These are phyloP conservation scores for Paspalum vaginatum DNA, from an alignment of 176 grass and related monocot species.

Conservation along the genomic window DNA sequence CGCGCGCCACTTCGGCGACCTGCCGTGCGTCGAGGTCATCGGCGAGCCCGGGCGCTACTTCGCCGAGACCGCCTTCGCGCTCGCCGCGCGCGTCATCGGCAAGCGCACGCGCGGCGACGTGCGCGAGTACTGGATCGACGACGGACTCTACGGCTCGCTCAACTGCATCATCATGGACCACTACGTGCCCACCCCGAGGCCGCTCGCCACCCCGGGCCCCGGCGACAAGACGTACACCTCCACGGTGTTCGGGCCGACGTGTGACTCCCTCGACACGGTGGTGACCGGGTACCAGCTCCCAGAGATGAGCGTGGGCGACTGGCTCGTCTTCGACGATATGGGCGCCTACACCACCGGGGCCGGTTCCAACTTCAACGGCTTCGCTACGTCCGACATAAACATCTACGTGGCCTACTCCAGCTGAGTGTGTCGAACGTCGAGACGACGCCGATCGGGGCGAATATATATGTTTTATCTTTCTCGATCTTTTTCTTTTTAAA, in stretches of 20 bases:
- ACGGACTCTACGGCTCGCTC: conserved; percentile 47
- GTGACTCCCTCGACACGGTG: conserved; percentile 37
- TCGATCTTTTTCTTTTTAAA: background rate
- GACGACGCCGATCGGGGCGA: background rate
- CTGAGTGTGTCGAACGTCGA: background rate
- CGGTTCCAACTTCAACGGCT: conserved; percentile 39
- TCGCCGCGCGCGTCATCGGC: conserved; percentile 44
- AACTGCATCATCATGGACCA: conserved; percentile 38
- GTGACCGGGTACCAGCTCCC: conserved; percentile 39
- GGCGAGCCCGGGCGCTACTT: conserved; percentile 42
- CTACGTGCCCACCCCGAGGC: conserved; percentile 32
- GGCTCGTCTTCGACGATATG: conserved; percentile 50
- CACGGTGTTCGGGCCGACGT: conserved; percentile 45
- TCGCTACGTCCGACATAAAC: conserved; percentile 26
- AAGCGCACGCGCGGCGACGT: conserved; percentile 36
- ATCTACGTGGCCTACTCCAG: conserved; percentile 42
- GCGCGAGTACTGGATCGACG: conserved; percentile 54
- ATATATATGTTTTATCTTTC: background rate
- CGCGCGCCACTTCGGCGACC: conserved; percentile 15
- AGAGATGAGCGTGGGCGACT: conserved; percentile 39
- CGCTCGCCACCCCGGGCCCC: background rate
- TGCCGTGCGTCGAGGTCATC: conserved; percentile 36
- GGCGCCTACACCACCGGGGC: conserved; percentile 32
- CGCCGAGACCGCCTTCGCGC: conserved; percentile 37
- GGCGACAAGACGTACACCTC: conserved; percentile 27